phyloP scores from a whole-genome alignment of 495 filamentous ascomycete species.

The Astrothelium macrocarpum region DNA sequence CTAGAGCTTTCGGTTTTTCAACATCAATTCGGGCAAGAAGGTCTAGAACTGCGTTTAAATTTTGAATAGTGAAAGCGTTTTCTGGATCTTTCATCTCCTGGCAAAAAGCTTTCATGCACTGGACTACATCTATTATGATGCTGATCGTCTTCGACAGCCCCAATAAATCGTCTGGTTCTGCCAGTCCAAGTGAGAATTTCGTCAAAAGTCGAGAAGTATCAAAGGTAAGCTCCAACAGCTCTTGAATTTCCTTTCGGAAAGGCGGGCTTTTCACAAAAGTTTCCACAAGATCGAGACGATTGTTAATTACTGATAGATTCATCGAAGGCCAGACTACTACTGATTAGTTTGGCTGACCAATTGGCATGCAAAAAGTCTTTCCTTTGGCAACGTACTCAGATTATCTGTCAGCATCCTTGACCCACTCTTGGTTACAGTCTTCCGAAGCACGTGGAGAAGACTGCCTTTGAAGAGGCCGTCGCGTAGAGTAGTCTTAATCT shows the following conservation, averaged over 20 bases:
- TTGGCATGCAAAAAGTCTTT: constrained; percentile 14
- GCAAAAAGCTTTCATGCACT: not conserved
- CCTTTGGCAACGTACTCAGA: constrained; percentile 48
- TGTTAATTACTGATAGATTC: constrained; percentile 65
- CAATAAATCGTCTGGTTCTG: constrained; percentile 89
- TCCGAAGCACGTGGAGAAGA: constrained; percentile 75
- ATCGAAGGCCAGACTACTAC: constrained; percentile 66
- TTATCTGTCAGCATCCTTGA: constrained; percentile 71
- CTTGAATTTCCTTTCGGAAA: constrained; percentile 55
- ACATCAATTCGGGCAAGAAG: constrained; percentile 58
- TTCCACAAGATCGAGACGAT: constrained; percentile 72
- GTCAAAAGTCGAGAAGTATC: constrained; percentile 87
- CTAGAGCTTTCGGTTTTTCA: constrained; percentile 56
- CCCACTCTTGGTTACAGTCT: constrained; percentile 84
- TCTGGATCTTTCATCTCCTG: constrained; percentile 14
- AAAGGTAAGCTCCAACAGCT: constrained; percentile 63
- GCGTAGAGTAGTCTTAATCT: constrained; percentile 74
- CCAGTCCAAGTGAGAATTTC: constrained; percentile 81
- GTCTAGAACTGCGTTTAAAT: constrained; percentile 30
- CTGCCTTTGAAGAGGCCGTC: constrained; percentile 71
- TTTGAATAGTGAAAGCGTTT: not conserved
- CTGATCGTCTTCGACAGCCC: constrained; percentile 71
- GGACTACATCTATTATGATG: constrained; percentile 60
- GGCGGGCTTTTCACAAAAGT: constrained; percentile 52
- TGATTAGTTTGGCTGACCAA: not conserved